These are phyloP conservation scores for Astraeus odoratus DNA, from an alignment of 768 basidiomycete species.

Conservation along the genomic window DNA sequence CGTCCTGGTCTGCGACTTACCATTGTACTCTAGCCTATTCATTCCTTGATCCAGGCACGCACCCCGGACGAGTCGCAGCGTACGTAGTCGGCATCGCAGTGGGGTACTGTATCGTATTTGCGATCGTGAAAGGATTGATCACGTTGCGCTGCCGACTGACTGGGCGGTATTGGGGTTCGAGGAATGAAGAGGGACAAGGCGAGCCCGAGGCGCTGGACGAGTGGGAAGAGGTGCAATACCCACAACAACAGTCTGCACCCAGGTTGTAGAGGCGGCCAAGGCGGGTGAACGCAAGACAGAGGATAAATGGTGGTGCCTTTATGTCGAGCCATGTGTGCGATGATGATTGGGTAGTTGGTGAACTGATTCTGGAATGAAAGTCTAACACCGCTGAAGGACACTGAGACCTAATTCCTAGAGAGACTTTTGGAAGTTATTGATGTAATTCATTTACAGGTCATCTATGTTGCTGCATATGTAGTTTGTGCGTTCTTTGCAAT, in stretches of 20 bases:
- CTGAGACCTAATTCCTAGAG: too few species aligned
- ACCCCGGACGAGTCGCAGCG: conserved; percentile 41
- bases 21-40: conserved; percentile 43
- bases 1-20: not conserved
- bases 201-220: conserved; percentile 31
- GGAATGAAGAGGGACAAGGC: conserved; percentile 3
- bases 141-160: conserved; percentile 32
- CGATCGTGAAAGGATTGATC: conserved; percentile 36
- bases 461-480: too few species aligned
- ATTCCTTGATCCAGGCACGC: conserved; percentile 51
- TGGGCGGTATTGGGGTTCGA: conserved; percentile 6
- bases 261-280: not conserved
- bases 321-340: too few species aligned
- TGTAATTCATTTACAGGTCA: too few species aligned
- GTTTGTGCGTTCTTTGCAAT: too few species aligned
- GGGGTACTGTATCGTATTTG: conserved; percentile 47
- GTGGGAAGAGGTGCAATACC: conserved; percentile 37
- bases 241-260: not conserved
- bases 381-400: too few species aligned
- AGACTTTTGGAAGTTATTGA: too few species aligned
- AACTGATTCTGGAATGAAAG: too few species aligned
- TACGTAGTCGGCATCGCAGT: conserved; percentile 58
- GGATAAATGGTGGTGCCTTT: not conserved
- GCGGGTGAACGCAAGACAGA: not conserved
- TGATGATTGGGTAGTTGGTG: too few species aligned